Evolutionary conservation across 2,329 filamentous ascomycete species (phyloP).

Genomic region (Thielaviopsis euricoi): DNA sequence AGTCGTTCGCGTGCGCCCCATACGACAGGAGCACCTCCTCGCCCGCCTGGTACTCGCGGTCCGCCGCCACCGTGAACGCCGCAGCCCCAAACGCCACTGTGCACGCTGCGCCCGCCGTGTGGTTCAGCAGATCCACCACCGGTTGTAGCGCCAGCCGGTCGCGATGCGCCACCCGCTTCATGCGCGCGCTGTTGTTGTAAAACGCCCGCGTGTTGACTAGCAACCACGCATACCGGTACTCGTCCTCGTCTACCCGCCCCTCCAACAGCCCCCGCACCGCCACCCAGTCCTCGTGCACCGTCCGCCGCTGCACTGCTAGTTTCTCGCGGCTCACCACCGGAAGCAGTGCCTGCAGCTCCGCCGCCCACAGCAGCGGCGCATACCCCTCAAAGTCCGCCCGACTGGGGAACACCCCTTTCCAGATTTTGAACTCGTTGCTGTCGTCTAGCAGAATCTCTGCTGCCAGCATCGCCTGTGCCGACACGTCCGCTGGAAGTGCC

Average conservation of each 20-base stretch:
- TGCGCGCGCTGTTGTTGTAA: constrained; percentile 34
- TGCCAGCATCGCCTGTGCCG: constrained; percentile 59
- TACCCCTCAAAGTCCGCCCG: constrained; percentile 34
- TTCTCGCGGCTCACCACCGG: constrained; percentile 27
- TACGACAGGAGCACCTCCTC: constrained; percentile 57
- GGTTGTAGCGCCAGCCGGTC: constrained; percentile 56
- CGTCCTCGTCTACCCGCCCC: constrained; percentile 19
- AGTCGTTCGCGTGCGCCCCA: constrained; percentile 55
- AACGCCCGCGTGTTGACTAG: constrained; percentile 47
- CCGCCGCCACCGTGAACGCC: constrained; percentile 38
- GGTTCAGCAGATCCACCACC: constrained; percentile 57
- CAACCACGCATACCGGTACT: constrained; percentile 38
- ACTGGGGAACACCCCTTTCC: constrained; percentile 53
- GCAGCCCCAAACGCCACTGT: constrained; percentile 31
- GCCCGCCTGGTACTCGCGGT: constrained; percentile 32
- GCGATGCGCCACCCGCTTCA: constrained; percentile 26
- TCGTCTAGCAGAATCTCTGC: constrained; percentile 33
- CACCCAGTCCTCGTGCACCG: constrained; percentile 26
- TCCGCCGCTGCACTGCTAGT: constrained; percentile 34
- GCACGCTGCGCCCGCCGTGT: constrained; percentile 29
- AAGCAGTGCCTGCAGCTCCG: constrained; percentile 28
- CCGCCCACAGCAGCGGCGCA: constrained; percentile 33
- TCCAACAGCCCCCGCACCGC: constrained; percentile 19
- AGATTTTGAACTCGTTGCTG: constrained; percentile 30
- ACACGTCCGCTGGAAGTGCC: constrained; percentile 34